phyloP scores from a whole-genome alignment of 106 monocot species.

The Dendrobium chrysotoxum region DNA sequence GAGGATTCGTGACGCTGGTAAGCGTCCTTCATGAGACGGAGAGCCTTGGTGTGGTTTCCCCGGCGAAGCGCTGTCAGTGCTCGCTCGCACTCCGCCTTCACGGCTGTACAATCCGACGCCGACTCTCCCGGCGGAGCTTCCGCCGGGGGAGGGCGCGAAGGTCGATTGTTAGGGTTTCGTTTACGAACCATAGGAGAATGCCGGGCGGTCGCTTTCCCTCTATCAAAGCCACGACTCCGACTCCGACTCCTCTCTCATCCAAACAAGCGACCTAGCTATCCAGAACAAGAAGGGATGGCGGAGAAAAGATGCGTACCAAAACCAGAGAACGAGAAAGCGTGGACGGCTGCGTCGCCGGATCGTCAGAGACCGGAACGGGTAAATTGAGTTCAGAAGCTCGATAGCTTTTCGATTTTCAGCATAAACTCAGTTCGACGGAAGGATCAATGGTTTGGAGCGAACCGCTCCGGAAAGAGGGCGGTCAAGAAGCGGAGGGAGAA shows the following conservation, averaged over 20 bases:
- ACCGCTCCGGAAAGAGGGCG: neutral
- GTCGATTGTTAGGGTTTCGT: conserved; percentile 17
- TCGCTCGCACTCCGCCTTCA: conserved; percentile 69
- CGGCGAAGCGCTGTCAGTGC: conserved; percentile 69
- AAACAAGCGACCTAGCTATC: neutral
- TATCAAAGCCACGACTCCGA: neutral
- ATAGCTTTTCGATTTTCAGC: neutral
- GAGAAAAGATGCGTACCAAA: neutral
- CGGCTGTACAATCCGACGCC: conserved; percentile 4
- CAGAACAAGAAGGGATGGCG: neutral
- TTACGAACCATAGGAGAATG: conserved; percentile 9
- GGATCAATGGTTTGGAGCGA: neutral
- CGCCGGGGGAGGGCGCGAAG: neutral
- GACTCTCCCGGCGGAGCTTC: neutral
- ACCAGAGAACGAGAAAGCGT: too few relatives aligned
- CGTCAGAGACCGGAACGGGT: neutral
- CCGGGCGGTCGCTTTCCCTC: neutral
- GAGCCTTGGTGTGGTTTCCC: conserved; percentile 65
- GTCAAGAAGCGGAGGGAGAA: neutral
- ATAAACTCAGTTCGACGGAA: neutral
- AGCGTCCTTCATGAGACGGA: conserved; percentile 71
- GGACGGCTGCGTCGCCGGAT: neutral
- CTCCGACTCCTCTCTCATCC: conserved; percentile 2
- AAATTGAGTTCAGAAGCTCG: neutral
- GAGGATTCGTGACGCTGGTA: conserved; percentile 23